Evolutionary conservation across 495 filamentous ascomycete genomes (phyloP).

Genomic region (Penicillium longicatenatum): DNA sequence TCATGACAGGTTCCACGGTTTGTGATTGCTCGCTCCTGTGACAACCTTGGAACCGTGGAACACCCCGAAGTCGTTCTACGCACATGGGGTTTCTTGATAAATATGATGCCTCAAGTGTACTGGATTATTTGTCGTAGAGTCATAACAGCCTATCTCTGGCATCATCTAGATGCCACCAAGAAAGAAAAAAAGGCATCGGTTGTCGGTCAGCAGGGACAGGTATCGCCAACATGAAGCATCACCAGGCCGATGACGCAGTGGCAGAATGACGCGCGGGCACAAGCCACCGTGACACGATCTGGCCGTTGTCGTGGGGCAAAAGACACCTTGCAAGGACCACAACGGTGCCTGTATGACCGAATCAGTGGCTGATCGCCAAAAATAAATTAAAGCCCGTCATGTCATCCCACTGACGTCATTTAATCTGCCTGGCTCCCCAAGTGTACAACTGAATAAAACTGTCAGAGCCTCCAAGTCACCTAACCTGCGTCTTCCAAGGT

Average conservation of each 20-base stretch:
- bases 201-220: not conserved
- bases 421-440: not conserved
- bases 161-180: not conserved
- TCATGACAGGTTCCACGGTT: not conserved
- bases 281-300: constrained; percentile 6
- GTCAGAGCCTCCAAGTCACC: not conserved
- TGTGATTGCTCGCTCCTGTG: not conserved
- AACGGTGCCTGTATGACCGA: not conserved
- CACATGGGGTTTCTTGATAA: not conserved
- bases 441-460: constrained; percentile 3
- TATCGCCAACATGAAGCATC: not conserved
- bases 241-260: not conserved
- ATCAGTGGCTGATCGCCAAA: constrained; percentile 1
- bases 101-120: no score
- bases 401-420: constrained; percentile 10
- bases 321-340: not conserved
- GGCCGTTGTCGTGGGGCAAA: not conserved
- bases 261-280: not conserved
- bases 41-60: not conserved
- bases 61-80: not conserved
- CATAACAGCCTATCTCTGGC: not conserved
- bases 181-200: not conserved
- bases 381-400: constrained; percentile 4
- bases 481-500: not conserved
- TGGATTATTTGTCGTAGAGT: no score